Evolutionary conservation across 1,139 yeast genomes (phyloP).

Genomic region (Casaregolazyma lundiana): DNA sequence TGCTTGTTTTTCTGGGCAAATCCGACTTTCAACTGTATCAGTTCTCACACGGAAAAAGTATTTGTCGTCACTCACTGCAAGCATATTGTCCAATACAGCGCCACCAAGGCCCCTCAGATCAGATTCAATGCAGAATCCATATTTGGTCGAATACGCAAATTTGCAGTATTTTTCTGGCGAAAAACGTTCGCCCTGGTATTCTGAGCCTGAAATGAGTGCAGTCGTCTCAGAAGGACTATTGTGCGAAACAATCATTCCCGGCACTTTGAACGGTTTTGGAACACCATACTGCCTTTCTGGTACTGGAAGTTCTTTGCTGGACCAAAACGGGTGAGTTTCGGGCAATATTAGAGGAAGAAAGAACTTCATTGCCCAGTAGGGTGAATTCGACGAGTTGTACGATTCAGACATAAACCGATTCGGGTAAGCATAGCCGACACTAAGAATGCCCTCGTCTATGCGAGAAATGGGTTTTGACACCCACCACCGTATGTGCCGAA

Average conservation of each 20-base stretch:
- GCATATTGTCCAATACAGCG: slow-evolving; percentile 22
- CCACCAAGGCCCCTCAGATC: slow-evolving; percentile 17
- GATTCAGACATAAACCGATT: slow-evolving; percentile 30
- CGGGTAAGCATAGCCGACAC: slow-evolving; percentile 32
- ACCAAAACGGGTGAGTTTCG: slow-evolving; percentile 25
- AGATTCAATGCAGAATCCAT: slow-evolving; percentile 29
- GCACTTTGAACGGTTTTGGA: slow-evolving; percentile 15
- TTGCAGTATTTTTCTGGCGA: slow-evolving; percentile 32
- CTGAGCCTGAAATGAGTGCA: slow-evolving; percentile 31
- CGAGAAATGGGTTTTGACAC: slow-evolving; percentile 29
- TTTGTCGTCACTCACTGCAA: slow-evolving; percentile 22
- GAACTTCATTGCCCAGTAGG: slow-evolving; percentile 33
- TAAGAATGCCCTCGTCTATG: slow-evolving; percentile 26
- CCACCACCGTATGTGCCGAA: slow-evolving; percentile 33
- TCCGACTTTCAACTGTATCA: slow-evolving; percentile 22
- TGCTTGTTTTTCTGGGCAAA: slow-evolving; percentile 22
- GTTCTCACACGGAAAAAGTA: slow-evolving; percentile 17
- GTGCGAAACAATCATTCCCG: slow-evolving; percentile 29
- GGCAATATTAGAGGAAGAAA: slow-evolving; percentile 26
- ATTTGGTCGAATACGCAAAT: slow-evolving; percentile 32
- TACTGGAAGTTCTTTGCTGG: slow-evolving; percentile 17
- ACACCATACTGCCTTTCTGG: background rate
- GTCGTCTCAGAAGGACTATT: slow-evolving; percentile 23
- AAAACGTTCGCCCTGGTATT: slow-evolving; percentile 24
- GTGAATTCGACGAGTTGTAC: slow-evolving; percentile 33